These are phyloP conservation scores for Aspergillus kassunensis DNA, from an alignment of 495 filamentous ascomycete genomes.

Conservation along the genomic window DNA sequence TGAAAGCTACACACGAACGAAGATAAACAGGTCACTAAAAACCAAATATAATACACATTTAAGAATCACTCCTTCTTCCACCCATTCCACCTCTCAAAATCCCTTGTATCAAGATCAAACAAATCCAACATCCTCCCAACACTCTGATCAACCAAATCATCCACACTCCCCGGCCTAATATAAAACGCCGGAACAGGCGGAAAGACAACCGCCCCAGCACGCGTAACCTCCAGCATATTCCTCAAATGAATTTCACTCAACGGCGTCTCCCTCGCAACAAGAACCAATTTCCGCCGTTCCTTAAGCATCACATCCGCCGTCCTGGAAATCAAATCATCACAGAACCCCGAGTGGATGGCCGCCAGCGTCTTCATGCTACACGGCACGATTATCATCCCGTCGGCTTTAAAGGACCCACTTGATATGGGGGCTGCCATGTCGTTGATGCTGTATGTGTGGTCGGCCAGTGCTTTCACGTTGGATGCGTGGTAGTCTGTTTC, in stretches of 20 bases:
- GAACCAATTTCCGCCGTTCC: slow-evolving; percentile 37
- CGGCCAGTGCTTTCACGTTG: slow-evolving; percentile 32
- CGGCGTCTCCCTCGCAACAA: slow-evolving; percentile 43
- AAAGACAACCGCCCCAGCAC: slow-evolving; percentile 37
- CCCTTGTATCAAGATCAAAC: slow-evolving; percentile 40
- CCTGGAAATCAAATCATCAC: slow-evolving; percentile 44
- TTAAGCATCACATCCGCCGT: slow-evolving; percentile 47
- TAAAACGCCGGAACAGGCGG: slow-evolving; percentile 45
- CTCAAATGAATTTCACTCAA: slow-evolving; percentile 43
- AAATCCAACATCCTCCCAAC: slow-evolving; percentile 44
- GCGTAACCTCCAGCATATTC: slow-evolving; percentile 41
- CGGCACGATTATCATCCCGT: slow-evolving; percentile 40
- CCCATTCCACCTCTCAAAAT: slow-evolving; percentile 40
- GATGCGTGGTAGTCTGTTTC: slow-evolving; percentile 35
- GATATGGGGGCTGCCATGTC: slow-evolving; percentile 36
- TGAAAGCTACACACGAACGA: too few relatives aligned
- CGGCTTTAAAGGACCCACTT: slow-evolving; percentile 32
- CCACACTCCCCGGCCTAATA: slow-evolving; percentile 28
- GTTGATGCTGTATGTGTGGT: slow-evolving; percentile 35
- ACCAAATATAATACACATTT: too few relatives aligned
- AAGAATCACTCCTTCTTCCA: slow-evolving; percentile 26
- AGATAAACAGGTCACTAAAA: too few relatives aligned
- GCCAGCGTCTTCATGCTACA: slow-evolving; percentile 43
- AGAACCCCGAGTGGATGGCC: slow-evolving; percentile 26
- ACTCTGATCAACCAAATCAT: slow-evolving; percentile 41